Conservation (phyloP, 768 basidiomycete genomes). For the Amanita rubescens region DNA sequence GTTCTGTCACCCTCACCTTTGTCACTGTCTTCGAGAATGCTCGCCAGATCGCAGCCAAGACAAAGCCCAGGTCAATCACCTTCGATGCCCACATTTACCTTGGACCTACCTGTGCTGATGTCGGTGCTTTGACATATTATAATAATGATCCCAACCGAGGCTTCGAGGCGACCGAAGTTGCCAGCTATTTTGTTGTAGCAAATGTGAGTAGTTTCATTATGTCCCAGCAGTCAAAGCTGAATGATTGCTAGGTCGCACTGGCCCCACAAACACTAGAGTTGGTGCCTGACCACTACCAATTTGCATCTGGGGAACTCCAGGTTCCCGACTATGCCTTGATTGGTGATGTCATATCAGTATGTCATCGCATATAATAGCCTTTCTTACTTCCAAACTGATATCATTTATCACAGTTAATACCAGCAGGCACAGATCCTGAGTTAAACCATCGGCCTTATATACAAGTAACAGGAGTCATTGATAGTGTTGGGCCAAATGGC, state of each 20-base stretch:
- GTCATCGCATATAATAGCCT: background rate
- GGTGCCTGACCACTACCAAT: background rate
- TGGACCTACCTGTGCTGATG: background rate
- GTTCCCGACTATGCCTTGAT: background rate
- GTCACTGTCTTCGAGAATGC: background rate
- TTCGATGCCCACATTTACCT: background rate
- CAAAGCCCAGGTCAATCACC: background rate
- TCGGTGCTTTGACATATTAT: background rate
- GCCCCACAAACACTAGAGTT: background rate
- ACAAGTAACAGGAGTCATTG: background rate
- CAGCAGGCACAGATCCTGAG: background rate
- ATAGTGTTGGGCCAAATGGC: background rate
- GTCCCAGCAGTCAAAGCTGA: too few species aligned
- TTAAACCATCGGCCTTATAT: background rate
- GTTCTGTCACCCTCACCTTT: background rate
- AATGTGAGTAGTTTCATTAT: background rate
- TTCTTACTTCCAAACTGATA: too few species aligned
- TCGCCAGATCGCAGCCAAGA: background rate
- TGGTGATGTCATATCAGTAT: background rate
- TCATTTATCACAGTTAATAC: background rate
- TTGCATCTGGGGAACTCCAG: too few species aligned
- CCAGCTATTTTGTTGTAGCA: background rate
- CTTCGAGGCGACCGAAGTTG: background rate
- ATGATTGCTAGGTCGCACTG: background rate
- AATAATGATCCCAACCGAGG: background rate